phyloP scores from a whole-genome alignment of 495 filamentous ascomycete species.

The Neohortaea acidophila region DNA sequence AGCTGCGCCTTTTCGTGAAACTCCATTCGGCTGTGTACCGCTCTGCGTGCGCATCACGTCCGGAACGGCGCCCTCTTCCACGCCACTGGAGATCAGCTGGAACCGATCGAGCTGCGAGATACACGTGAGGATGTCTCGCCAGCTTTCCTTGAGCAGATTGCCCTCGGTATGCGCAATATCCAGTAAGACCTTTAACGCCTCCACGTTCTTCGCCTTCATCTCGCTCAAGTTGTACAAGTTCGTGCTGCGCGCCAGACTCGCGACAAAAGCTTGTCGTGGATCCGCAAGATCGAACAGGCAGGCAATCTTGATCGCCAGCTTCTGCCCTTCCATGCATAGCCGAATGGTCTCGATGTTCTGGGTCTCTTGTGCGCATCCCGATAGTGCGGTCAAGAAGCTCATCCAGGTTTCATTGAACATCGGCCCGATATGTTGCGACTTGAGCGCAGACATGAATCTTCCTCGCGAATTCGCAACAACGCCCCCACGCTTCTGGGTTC shows the following conservation, averaged over 20 bases:
- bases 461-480: constrained; percentile 27
- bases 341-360: constrained; percentile 82
- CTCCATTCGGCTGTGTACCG: constrained; percentile 30
- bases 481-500: constrained; percentile 62
- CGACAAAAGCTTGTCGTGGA: constrained; percentile 83
- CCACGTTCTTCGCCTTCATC: constrained; percentile 91
- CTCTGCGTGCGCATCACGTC: constrained; percentile 76
- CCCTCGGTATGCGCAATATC: constrained; percentile 88
- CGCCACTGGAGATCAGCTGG: constrained; percentile 84
- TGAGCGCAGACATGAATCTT: constrained; percentile 72
- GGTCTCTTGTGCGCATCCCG: constrained; percentile 78
- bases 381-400: constrained; percentile 89
- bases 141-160: constrained; percentile 73
- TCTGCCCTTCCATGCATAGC: constrained; percentile 88
- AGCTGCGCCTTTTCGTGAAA: constrained; percentile 47
- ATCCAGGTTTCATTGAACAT: constrained; percentile 99
- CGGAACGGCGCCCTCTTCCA: constrained; percentile 80
- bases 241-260: constrained; percentile 80
- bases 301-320: constrained; percentile 77
- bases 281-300: constrained; percentile 88
- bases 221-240: constrained; percentile 90
- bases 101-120: constrained; percentile 92
- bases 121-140: constrained; percentile 90
- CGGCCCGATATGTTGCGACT: constrained; percentile 83
- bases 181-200: constrained; percentile 76